These are phyloP conservation scores for Glycine soja DNA, from an alignment of 306 rosid genomes.

Conservation along the genomic window DNA sequence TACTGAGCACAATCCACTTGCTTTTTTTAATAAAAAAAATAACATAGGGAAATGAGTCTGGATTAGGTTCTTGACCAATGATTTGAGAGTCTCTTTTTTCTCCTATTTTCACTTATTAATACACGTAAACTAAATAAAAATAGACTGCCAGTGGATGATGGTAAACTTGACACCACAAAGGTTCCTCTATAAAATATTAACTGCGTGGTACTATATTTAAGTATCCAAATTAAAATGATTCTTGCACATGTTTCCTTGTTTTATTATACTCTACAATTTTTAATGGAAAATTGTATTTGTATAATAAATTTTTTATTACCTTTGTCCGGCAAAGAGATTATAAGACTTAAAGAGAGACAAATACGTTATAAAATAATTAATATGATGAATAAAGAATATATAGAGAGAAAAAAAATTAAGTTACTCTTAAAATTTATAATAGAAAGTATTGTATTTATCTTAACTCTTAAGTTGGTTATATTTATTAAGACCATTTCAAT, in stretches of 20 bases:
- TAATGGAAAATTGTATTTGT: not conserved
- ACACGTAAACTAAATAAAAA: not conserved
- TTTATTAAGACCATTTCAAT: too few species aligned
- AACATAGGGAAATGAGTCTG: not conserved
- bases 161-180: not conserved
- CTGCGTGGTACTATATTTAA: not conserved
- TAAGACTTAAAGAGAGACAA: not conserved
- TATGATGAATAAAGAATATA: not conserved
- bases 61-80: slow-evolving; percentile 14
- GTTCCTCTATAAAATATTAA: not conserved
- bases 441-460: too few species aligned
- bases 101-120: not conserved
- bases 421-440: too few species aligned
- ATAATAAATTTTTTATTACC: not conserved
- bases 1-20: slow-evolving; percentile 23
- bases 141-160: not conserved
- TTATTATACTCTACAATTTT: not conserved
- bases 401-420: too few species aligned
- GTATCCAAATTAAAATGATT: not conserved
- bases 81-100: not conserved
- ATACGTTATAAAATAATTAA: not conserved
- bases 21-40: not conserved
- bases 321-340: not conserved
- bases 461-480: too few species aligned
- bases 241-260: not conserved